These are phyloP conservation scores for Sanghuangporus sanghuang DNA, from an alignment of 1,284 basidiomycete species.

Conservation along the genomic window DNA sequence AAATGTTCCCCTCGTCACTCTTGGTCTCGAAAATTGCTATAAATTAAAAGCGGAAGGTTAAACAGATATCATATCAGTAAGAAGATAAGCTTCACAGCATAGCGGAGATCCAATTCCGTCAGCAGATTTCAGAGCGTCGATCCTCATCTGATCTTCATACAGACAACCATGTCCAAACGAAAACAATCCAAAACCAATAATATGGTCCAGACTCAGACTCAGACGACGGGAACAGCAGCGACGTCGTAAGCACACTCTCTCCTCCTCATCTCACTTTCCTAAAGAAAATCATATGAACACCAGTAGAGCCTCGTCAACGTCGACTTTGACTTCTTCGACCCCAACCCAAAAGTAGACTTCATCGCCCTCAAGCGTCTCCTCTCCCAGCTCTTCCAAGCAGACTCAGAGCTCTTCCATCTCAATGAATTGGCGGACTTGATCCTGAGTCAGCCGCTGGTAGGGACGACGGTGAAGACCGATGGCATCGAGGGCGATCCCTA, in stretches of 20 bases:
- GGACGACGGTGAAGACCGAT: conserved; percentile 91
- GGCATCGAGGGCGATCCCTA: conserved; percentile 86
- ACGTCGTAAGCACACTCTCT: conserved; percentile 9
- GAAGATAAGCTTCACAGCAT: neutral
- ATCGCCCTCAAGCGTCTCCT: conserved; percentile 81
- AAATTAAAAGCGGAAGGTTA: too few species aligned
- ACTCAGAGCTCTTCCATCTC: conserved; percentile 66
- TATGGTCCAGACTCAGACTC: conserved; percentile 5
- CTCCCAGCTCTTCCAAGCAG: conserved; percentile 76
- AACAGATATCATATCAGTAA: too few species aligned
- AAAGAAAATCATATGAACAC: neutral
- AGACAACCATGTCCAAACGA: conserved; percentile 16
- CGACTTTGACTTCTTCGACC: conserved; percentile 90
- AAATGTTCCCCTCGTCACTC: too few species aligned
- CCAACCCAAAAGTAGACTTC: conserved; percentile 79
- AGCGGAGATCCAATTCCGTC: neutral
- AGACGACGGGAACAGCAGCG: conserved; percentile 15
- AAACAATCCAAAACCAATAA: conserved; percentile 13
- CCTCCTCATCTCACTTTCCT: neutral
- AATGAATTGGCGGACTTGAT: conserved; percentile 77
- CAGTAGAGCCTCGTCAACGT: conserved; percentile 70
- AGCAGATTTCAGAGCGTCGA: neutral
- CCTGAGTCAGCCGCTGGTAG: conserved; percentile 66
- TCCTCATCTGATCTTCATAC: neutral
- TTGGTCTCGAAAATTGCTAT: too few species aligned